Evolutionary conservation across 2,329 filamentous ascomycete genomes (phyloP).

Genomic region (Calonectria pteridis): DNA sequence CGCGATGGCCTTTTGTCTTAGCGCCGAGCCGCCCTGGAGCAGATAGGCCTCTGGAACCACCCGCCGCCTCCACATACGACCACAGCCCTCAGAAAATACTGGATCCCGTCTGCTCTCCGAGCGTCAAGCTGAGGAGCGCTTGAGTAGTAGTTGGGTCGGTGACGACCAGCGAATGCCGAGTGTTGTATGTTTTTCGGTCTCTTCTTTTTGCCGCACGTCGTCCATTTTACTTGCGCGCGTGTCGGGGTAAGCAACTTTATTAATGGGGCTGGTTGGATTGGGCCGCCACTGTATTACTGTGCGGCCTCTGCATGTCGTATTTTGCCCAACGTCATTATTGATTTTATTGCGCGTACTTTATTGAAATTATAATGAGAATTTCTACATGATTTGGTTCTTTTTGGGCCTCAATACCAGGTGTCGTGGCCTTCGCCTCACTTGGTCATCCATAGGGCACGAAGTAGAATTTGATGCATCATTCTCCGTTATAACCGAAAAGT

Average conservation of each 20-base stretch:
- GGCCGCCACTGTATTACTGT: background rate
- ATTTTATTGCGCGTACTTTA: background rate
- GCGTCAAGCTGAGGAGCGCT: conserved; percentile 10
- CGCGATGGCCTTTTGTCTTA: background rate
- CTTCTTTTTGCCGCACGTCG: background rate
- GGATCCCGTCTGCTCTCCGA: conserved; percentile 11
- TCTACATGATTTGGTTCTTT: background rate
- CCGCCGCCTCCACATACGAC: background rate
- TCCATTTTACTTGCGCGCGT: background rate
- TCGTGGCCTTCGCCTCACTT: background rate
- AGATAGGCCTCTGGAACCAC: background rate
- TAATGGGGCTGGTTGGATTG: background rate
- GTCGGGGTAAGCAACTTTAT: background rate
- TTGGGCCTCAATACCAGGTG: too few species aligned
- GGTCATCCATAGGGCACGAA: background rate
- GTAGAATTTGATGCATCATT: background rate
- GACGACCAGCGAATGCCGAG: conserved; percentile 11
- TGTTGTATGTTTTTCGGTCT: background rate
- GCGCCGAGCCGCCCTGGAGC: background rate
- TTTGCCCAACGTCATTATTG: background rate
- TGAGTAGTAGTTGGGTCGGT: conserved; percentile 13
- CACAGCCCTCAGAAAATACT: conserved; percentile 13
- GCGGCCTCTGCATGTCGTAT: background rate
- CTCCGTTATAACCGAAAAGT: background rate
- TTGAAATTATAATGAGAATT: background rate